These are phyloP conservation scores for Penicillium lividum DNA, from an alignment of 495 filamentous ascomycete species.

Conservation along the genomic window DNA sequence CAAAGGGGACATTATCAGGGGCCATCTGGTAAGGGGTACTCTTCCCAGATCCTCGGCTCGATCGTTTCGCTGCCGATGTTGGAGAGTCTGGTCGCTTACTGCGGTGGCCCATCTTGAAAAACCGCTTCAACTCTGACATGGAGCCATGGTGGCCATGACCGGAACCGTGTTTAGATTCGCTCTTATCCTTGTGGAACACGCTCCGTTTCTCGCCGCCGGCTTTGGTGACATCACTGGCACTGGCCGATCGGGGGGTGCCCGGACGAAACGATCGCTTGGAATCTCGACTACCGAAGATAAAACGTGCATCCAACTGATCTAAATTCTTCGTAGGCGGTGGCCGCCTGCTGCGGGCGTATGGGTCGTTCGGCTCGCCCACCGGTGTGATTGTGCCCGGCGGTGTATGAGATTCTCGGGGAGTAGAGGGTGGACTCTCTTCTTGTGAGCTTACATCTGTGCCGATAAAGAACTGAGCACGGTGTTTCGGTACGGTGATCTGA, in stretches of 20 bases:
- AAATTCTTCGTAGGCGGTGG: constrained; percentile 69
- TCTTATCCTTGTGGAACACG: constrained; percentile 49
- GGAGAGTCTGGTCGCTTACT: constrained; percentile 67
- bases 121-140: constrained; percentile 92
- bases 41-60: constrained; percentile 50
- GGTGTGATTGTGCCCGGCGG: constrained; percentile 73
- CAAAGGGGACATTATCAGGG: constrained; percentile 76
- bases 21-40: constrained; percentile 60
- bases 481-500: constrained; percentile 50
- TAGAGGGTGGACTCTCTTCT: constrained; percentile 55
- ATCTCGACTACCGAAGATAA: constrained; percentile 72
- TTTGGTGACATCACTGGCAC: constrained; percentile 48
- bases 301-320: constrained; percentile 75
- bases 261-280: constrained; percentile 46
- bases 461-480: constrained; percentile 70
- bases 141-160: constrained; percentile 62
- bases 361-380: constrained; percentile 79
- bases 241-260: constrained; percentile 44
- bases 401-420: constrained; percentile 59
- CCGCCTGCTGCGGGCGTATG: constrained; percentile 81
- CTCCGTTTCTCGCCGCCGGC: constrained; percentile 42
- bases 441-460: constrained; percentile 59
- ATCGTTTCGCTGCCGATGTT: constrained; percentile 41
- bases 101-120: constrained; percentile 75
- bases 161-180: constrained; percentile 40